Evolutionary conservation across 164 flowering plant species (phyloP).

Genomic region (Kingdonia uniflora): DNA sequence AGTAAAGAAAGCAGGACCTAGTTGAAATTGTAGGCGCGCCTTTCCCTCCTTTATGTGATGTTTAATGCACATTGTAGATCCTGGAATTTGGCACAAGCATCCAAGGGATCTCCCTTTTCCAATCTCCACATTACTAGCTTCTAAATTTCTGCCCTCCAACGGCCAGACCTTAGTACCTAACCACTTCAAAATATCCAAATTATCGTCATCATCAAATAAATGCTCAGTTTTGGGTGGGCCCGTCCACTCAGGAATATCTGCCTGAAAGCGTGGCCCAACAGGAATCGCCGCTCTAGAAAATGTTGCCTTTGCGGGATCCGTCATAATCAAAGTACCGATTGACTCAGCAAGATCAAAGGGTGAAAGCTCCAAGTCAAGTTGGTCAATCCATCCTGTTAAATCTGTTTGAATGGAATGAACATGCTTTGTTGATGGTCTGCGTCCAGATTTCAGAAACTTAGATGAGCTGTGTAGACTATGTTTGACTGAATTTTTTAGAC

Average conservation of each 20-base stretch:
- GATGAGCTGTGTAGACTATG: not conserved
- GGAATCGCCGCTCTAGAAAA: constrained; percentile 22
- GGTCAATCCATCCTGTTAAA: not conserved
- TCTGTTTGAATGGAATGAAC: not conserved
- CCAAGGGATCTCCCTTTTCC: constrained; percentile 26
- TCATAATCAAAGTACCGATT: constrained; percentile 6
- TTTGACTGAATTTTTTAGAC: not conserved
- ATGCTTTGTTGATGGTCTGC: not conserved
- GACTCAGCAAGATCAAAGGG: constrained; percentile 7
- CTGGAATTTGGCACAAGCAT: constrained; percentile 24
- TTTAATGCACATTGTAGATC: constrained; percentile 26
- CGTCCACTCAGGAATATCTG: constrained; percentile 29
- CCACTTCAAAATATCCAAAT: constrained; percentile 19
- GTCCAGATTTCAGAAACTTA: constrained; percentile 2
- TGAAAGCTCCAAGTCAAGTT: not conserved
- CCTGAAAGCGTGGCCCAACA: constrained; percentile 38
- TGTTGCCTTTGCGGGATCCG: not conserved
- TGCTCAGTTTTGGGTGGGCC: constrained; percentile 5
- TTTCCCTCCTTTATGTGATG: constrained; percentile 22
- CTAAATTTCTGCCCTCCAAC: constrained; percentile 5
- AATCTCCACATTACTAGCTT: not conserved
- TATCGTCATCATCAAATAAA: not conserved
- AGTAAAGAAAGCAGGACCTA: constrained; percentile 29
- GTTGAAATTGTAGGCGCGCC: constrained; percentile 16
- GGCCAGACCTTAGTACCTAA: constrained; percentile 39